These are phyloP conservation scores for Aspergillus cavernicola DNA, from an alignment of 495 filamentous ascomycete species.

Conservation along the genomic window DNA sequence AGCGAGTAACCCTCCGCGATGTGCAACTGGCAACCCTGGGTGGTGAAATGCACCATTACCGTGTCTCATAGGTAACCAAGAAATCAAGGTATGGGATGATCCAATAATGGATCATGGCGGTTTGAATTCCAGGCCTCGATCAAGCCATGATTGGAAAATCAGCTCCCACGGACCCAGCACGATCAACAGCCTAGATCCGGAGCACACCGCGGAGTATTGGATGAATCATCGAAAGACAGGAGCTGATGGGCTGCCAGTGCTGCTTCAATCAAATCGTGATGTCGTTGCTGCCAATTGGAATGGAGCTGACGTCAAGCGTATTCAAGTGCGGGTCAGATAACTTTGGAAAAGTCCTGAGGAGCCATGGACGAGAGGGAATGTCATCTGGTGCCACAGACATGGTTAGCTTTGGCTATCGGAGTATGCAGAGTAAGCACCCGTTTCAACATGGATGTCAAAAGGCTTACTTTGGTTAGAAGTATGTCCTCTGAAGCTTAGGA, in stretches of 20 bases:
- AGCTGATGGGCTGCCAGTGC: background rate
- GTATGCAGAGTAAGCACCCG: no score
- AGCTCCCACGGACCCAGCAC: background rate
- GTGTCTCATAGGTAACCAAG: background rate
- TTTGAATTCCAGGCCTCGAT: background rate
- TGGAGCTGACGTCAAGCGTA: slow-evolving; percentile 11
- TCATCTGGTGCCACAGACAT: slow-evolving; percentile 2
- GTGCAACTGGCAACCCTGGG: slow-evolving; percentile 9
- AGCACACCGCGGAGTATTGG: background rate
- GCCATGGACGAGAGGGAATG: background rate
- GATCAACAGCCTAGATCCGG: background rate
- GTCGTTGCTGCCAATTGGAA: background rate
- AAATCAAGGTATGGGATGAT: background rate
- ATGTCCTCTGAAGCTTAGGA: background rate
- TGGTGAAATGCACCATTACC: background rate
- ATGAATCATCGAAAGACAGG: background rate
- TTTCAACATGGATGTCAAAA: background rate
- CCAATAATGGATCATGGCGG: slow-evolving; percentile 2
- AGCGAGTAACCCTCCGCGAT: background rate
- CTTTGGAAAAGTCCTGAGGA: background rate
- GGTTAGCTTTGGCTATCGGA: background rate
- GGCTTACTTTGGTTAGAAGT: background rate
- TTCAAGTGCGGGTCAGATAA: background rate
- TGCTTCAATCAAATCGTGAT: slow-evolving; percentile 5
- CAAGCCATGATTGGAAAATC: background rate